Evolutionary conservation across 768 basidiomycete genomes (phyloP).

Genomic region (Boletus rufocinnamomeus): DNA sequence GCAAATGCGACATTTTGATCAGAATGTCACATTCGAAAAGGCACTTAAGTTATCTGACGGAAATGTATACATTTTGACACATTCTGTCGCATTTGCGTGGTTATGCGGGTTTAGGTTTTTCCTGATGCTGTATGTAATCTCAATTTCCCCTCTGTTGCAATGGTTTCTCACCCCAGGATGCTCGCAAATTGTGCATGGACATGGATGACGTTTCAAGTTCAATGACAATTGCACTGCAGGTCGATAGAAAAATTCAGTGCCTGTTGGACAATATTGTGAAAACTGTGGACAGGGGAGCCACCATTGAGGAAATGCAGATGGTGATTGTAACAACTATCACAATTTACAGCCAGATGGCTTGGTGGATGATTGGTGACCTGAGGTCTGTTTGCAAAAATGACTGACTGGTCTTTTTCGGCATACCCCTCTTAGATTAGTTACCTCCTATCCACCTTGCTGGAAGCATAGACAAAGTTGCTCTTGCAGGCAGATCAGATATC

Average conservation of each 20-base stretch:
- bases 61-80: no score
- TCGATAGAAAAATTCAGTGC: neutral
- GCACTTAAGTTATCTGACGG: no score
- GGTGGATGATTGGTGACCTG: neutral
- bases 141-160: no score
- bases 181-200: conserved; percentile 9
- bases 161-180: neutral
- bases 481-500: neutral
- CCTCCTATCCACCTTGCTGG: conserved; percentile 4
- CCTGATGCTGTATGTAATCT: no score
- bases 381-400: neutral
- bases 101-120: no score
- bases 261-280: conserved; percentile 1
- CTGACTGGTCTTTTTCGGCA: neutral
- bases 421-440: neutral
- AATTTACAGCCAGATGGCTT: neutral
- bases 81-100: no score
- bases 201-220: neutral
- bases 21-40: no score
- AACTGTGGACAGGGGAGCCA: neutral
- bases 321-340: neutral
- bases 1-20: no score
- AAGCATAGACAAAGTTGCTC: neutral
- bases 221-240: neutral
- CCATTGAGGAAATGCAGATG: no score